phyloP scores from a whole-genome alignment of 495 filamentous ascomycete species.

The Penicillium cosmopolitanum region DNA sequence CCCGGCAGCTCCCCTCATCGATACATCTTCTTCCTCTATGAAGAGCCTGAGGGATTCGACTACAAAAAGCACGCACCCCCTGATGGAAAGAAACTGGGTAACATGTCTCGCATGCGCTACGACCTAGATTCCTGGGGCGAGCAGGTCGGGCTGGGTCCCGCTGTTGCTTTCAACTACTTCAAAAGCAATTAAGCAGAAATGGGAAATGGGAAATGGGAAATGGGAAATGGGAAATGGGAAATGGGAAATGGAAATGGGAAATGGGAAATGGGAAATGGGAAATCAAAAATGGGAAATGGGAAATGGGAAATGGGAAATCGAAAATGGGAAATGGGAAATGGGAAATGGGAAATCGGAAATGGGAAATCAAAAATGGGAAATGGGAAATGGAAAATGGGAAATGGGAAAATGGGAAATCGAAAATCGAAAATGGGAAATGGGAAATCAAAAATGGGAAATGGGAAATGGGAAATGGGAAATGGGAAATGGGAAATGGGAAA shows the following conservation, averaged over 20 bases:
- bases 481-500: neutral
- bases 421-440: too few relatives aligned
- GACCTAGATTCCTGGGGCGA: conserved; percentile 54
- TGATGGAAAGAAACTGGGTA: conserved; percentile 44
- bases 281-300: too few relatives aligned
- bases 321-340: too few relatives aligned
- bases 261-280: too few relatives aligned
- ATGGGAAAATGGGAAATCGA: too few relatives aligned
- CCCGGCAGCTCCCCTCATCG: conserved; percentile 55
- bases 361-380: too few relatives aligned
- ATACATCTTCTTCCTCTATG: conserved; percentile 60
- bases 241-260: too few relatives aligned
- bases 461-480: neutral
- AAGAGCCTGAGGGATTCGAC: conserved; percentile 56
- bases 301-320: too few relatives aligned
- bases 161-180: conserved; percentile 61
- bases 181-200: conserved; percentile 34
- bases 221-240: too few relatives aligned
- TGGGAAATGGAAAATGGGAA: too few relatives aligned
- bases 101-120: conserved; percentile 50
- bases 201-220: neutral
- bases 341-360: too few relatives aligned
- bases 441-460: too few relatives aligned
- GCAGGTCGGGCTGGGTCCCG: conserved; percentile 47
- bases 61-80: conserved; percentile 46